Evolutionary conservation across 1,284 basidiomycete genomes (phyloP), one percentile per base, ranked within the genome.

Genomic region (Thelephora terrestris): DNA sequence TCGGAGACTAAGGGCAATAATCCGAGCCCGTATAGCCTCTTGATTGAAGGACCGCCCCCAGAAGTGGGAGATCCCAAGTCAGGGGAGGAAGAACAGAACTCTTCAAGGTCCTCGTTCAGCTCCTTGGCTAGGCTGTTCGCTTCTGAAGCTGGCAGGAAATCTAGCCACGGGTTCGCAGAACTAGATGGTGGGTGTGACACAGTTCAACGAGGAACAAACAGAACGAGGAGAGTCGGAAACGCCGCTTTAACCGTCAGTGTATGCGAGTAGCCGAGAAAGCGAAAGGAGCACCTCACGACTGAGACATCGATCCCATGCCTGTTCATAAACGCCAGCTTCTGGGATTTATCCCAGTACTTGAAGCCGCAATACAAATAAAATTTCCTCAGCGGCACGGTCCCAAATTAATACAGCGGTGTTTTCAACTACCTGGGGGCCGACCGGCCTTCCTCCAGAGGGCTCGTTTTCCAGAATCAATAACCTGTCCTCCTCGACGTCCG

Each of bases 131-230:
- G 72, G 12, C 61, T 59, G 45, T 76, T 71, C 7, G 90, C 90
- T 45, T 81, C 75, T n/a, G 73, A 58, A 7, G 85, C 73, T 4
- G 81, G 62, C 24, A 92, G 71, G 60, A 90, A 91, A 62, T 92
- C 89, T 21, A 92, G 74, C 89, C 90, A 92, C 12, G 90, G 88
- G 58, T 92, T 91, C 24, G 90, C 90, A 14, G 83, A 75, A 61
- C 87, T 79, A 52, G 50, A 50, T 4, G 35, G 45, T n/a, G n/a
- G 7, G 25, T 12, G 1, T 34, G 45, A 54, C 45, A 55, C 47
- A 14, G 7, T 6, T 32, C 29, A 12, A 5, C 27, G 27, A 10
- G 27, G 45, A 24, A 35, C 40, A 38, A 27, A 3, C n/a, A 9
- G 16, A 20, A 18, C 7, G 16, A 12, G 17, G 16, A 23, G 2